A percentile compares a stretch with the other conserved stretches of the same genome.
These are phyloP conservation scores for Extremus antarcticus DNA, from an alignment of 495 filamentous ascomycete genomes.

Conservation along the genomic window DNA sequence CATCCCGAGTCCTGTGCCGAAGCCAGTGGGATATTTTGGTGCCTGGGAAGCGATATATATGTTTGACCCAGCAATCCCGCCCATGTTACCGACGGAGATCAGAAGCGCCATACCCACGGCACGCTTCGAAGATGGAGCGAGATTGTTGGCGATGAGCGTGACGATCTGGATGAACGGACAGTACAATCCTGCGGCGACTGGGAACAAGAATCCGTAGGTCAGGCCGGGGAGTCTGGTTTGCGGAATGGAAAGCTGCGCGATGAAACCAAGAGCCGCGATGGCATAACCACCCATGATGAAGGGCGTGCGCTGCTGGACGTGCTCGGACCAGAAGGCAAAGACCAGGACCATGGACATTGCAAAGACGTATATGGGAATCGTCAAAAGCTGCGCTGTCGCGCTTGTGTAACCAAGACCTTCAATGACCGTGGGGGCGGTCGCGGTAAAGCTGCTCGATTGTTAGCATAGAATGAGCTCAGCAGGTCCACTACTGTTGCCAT, in stretches of 20 bases:
- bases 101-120: constrained; percentile 64
- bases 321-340: constrained; percentile 51
- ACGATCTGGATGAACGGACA: constrained; percentile 55
- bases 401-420: constrained; percentile 39
- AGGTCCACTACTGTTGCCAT: neutral
- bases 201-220: constrained; percentile 63
- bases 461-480: neutral
- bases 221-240: constrained; percentile 54
- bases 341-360: constrained; percentile 46
- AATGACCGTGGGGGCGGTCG: constrained; percentile 55
- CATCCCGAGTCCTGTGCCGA: constrained; percentile 39
- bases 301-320: constrained; percentile 46
- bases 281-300: constrained; percentile 44
- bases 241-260: constrained; percentile 63
- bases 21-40: constrained; percentile 42
- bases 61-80: constrained; percentile 2
- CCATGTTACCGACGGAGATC: constrained; percentile 39
- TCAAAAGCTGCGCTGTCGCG: constrained; percentile 59
- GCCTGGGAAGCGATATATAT: constrained; percentile 2
- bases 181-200: constrained; percentile 55
- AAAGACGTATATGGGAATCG: constrained; percentile 46
- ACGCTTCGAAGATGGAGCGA: constrained; percentile 60
- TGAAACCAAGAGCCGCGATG: constrained; percentile 47
- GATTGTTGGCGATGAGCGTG: constrained; percentile 60
- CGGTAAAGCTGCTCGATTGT: constrained; percentile 38